Evolutionary conservation across 2,329 filamentous ascomycete genomes (phyloP).

Genomic region (Coniochaeta ligniaria): DNA sequence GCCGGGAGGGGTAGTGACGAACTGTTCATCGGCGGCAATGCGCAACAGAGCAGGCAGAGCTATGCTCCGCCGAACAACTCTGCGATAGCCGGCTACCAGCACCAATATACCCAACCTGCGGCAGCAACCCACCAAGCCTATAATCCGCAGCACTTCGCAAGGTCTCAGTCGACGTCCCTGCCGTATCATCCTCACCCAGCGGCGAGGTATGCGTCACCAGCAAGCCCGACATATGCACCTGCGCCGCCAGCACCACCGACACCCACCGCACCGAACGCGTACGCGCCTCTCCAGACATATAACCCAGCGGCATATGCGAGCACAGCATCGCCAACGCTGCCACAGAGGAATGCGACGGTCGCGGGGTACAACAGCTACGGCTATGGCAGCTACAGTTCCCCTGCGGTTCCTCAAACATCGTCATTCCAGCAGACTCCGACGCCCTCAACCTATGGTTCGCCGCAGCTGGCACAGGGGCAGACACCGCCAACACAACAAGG

Average conservation of each 20-base stretch:
- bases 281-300: conserved; percentile 34
- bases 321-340: conserved; percentile 30
- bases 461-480: conserved; percentile 20
- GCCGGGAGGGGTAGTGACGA: conserved; percentile 44
- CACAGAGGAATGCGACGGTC: conserved; percentile 45
- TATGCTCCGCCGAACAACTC: conserved; percentile 28
- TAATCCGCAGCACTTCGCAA: conserved; percentile 62
- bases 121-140: conserved; percentile 48
- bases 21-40: conserved; percentile 50
- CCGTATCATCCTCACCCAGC: conserved; percentile 39
- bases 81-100: conserved; percentile 44
- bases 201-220: conserved; percentile 28
- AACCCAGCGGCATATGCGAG: conserved; percentile 54
- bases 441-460: conserved; percentile 22
- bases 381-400: conserved; percentile 31
- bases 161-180: conserved; percentile 44
- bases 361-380: conserved; percentile 38
- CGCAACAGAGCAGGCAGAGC: conserved; percentile 15
- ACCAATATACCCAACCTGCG: conserved; percentile 39
- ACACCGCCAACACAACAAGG: conserved; percentile 22
- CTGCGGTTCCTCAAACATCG: conserved; percentile 26
- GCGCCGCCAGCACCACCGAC: conserved; percentile 36
- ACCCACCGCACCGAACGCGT: not conserved
- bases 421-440: conserved; percentile 29
- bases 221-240: conserved; percentile 27